Percentiles rank a stretch among this genome's conserved stretches.
Conservation (phyloP, 202 grass and related monocot genomes). For the Zoysia matrella region DNA sequence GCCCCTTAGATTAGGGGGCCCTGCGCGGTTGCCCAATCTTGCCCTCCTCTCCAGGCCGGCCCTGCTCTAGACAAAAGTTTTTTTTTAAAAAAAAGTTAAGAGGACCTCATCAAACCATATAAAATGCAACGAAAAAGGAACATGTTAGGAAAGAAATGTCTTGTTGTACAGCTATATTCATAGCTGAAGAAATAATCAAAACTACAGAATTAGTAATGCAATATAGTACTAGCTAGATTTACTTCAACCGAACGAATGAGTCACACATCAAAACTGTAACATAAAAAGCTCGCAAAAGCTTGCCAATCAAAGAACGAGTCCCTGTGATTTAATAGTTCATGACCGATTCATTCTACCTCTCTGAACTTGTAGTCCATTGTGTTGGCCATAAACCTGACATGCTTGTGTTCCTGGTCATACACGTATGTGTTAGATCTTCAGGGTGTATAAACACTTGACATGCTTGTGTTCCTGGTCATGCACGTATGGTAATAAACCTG, state of each 20-base stretch:
- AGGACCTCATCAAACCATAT: constrained; percentile 17
- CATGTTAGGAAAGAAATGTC: constrained; percentile 1
- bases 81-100: neutral
- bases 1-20: too few species aligned
- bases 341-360: neutral
- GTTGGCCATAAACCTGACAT: too few species aligned
- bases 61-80: too few species aligned
- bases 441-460: too few species aligned
- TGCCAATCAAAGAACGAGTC: constrained; percentile 28
- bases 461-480: too few species aligned
- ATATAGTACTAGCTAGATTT: neutral
- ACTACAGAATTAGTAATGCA: neutral
- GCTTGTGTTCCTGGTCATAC: too few species aligned
- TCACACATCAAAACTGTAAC: neutral
- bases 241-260: constrained; percentile 25
- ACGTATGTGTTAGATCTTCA: too few species aligned
- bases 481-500: too few species aligned
- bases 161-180: neutral
- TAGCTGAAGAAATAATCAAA: constrained; percentile 42
- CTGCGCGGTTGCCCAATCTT: too few species aligned
- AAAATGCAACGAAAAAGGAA: constrained; percentile 28
- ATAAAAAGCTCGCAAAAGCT: neutral
- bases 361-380: too few species aligned
- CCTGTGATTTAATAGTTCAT: neutral
- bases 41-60: too few species aligned